Percentiles rank a stretch among this genome's conserved stretches.
phyloP scores from a whole-genome alignment of 2,329 filamentous ascomycete species.

The Macrophomina pseudophaseolina region DNA sequence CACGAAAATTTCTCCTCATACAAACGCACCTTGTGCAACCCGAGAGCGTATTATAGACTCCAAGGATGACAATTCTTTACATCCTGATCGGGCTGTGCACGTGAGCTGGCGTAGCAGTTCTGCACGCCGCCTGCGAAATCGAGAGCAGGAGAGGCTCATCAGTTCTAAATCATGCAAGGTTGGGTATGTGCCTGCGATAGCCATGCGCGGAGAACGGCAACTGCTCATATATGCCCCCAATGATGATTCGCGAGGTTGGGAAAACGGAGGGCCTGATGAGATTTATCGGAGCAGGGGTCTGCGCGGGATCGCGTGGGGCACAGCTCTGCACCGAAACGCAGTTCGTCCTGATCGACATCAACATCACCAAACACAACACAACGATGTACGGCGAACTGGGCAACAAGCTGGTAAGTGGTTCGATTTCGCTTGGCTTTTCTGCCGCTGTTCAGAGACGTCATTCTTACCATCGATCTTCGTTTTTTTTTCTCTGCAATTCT shows the following conservation, averaged over 20 bases:
- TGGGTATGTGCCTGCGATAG: background rate
- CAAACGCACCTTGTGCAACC: conserved; percentile 19
- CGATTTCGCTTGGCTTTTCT: background rate
- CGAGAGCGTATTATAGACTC: background rate
- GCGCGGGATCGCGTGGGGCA: background rate
- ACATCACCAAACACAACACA: background rate
- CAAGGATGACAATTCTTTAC: background rate
- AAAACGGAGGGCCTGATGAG: background rate
- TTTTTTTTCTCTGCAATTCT: too few species aligned
- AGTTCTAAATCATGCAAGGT: background rate
- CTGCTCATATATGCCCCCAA: background rate
- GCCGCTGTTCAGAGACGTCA: background rate
- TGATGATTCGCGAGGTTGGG: conserved; percentile 1
- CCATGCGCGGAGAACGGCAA: background rate
- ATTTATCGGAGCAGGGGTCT: background rate
- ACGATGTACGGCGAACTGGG: conserved; percentile 86
- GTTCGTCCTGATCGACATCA: conserved; percentile 1
- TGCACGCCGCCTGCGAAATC: background rate
- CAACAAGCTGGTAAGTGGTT: conserved; percentile 72
- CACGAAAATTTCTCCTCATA: background rate
- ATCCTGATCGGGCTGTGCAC: conserved; percentile 3
- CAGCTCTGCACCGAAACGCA: background rate
- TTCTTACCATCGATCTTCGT: conserved; percentile 1
- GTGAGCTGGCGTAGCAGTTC: background rate
- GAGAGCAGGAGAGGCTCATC: background rate